phyloP scores from a whole-genome alignment of 495 filamentous ascomycete genomes.

The Evernia prunastri region DNA sequence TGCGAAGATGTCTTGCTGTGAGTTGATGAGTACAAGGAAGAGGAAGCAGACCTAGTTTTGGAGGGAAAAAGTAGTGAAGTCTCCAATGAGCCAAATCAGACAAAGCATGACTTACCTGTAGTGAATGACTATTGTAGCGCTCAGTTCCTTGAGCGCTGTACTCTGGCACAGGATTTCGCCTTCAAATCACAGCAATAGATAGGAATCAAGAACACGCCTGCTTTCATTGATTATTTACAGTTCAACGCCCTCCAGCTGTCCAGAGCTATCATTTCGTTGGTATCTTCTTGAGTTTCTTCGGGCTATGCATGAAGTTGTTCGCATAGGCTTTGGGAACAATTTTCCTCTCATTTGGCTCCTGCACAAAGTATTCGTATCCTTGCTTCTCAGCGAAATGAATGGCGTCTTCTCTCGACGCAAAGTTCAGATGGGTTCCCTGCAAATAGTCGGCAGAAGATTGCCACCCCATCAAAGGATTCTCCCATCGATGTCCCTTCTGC shows the following conservation, averaged over 20 bases:
- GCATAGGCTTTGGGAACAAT: constrained; percentile 91
- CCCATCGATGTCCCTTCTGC: constrained; percentile 85
- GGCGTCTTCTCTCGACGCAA: constrained; percentile 91
- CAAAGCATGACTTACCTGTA: neutral
- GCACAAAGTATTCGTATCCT: constrained; percentile 97
- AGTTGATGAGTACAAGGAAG: neutral
- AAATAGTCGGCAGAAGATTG: constrained; percentile 88
- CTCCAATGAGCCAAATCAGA: neutral
- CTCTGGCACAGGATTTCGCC: neutral
- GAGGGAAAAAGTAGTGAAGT: neutral
- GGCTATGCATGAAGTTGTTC: constrained; percentile 84
- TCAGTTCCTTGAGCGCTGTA: neutral
- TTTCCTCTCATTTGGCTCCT: constrained; percentile 85
- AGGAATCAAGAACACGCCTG: neutral
- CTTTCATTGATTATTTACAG: neutral
- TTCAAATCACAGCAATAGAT: neutral
- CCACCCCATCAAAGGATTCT: constrained; percentile 98
- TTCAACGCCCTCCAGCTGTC: neutral
- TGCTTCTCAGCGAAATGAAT: constrained; percentile 96
- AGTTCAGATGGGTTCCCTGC: constrained; percentile 85
- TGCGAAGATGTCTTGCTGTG: neutral
- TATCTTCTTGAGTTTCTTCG: constrained; percentile 84
- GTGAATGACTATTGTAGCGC: neutral
- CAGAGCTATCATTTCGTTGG: constrained; percentile 64
- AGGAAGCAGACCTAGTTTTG: neutral